Evolutionary conservation across 2,329 filamentous ascomycete species (phyloP), one percentile per base, ranked within the genome.

Genomic region (Neonectria faginata): DNA sequence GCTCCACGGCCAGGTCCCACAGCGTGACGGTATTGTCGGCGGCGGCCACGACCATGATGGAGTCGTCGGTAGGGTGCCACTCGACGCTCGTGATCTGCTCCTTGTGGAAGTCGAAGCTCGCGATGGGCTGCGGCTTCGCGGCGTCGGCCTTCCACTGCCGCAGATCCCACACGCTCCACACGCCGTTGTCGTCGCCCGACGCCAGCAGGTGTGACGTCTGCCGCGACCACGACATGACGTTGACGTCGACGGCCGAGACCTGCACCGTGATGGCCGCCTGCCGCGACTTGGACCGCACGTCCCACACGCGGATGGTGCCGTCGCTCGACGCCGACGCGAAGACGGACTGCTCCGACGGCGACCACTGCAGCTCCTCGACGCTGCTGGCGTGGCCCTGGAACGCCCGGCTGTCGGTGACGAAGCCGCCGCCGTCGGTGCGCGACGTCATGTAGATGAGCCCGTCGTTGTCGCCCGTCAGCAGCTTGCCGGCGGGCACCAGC

Each of bases 51-150:
- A 93, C 92, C 16, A 99, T 89, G 74, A 98, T 97, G 77, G 92
- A 97, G 84, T 99, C 95, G 75, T 99, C 96, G 1, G 93, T 95
- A 2, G 96, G 95, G 79, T 98, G 95, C 95, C 96, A 99, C 82
- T 98, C 94, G 42, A 99, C 88, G 71, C 91, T 93, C 7, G 96
- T 99, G 74, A 99, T 93, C 73, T 97, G 96, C 80, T 97, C 93
- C 80, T 93, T 95, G 85, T 99, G 94, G 84, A 97, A 98, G 75
- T 89, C 86, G 82, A 98, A 99, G 73, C 91, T 92, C 3, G 96
- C 96, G n/a, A 98, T 92, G 1, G 96, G 92, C 52, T 90, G 90
- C 6, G 92, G 91, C 81, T 85, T 87, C 71, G 85, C 81, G 7
- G 82, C 81, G 33, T 83, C 77, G 61, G 78, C 79, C 83, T 97